Conservation (phyloP, 2,329 filamentous ascomycete genomes). For the Podosphaera aphanis region DNA sequence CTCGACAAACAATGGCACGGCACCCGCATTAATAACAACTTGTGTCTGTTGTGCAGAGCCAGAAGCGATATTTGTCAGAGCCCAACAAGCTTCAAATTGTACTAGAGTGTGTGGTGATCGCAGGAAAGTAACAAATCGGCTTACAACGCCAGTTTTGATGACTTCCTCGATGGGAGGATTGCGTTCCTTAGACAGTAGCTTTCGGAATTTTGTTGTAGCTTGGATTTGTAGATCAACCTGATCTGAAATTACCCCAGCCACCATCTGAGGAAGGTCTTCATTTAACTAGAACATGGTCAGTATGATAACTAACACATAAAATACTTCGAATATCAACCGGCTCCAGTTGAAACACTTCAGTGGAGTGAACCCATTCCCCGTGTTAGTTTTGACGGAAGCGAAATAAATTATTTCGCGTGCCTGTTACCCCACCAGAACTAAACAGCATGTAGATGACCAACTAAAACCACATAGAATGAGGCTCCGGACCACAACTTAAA, state of each 20-base stretch:
- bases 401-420: constrained; percentile 11
- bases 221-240: constrained; percentile 96
- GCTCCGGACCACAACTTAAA: no score
- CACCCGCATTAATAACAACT: constrained; percentile 93
- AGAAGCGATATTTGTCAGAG: constrained; percentile 95
- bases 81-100: constrained; percentile 98
- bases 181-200: constrained; percentile 92
- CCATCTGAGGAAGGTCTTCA: constrained; percentile 96
- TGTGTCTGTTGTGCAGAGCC: constrained; percentile 94
- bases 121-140: constrained; percentile 93
- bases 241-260: constrained; percentile 90
- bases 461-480: neutral
- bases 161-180: constrained; percentile 98
- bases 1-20: constrained; percentile 96
- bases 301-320: constrained; percentile 1
- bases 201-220: constrained; percentile 94
- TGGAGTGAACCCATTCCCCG: neutral
- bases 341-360: neutral
- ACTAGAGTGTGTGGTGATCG: constrained; percentile 93
- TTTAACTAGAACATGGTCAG: constrained; percentile 41
- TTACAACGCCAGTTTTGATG: constrained; percentile 95
- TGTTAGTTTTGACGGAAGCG: constrained; percentile 8
- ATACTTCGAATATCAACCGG: neutral
- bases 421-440: constrained; percentile 14
- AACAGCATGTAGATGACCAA: constrained; percentile 5